Evolutionary conservation across 1,284 basidiomycete species (phyloP), one percentile per base, ranked within the genome.

Genomic region (Ceratorhiza oryzae-sativae): DNA sequence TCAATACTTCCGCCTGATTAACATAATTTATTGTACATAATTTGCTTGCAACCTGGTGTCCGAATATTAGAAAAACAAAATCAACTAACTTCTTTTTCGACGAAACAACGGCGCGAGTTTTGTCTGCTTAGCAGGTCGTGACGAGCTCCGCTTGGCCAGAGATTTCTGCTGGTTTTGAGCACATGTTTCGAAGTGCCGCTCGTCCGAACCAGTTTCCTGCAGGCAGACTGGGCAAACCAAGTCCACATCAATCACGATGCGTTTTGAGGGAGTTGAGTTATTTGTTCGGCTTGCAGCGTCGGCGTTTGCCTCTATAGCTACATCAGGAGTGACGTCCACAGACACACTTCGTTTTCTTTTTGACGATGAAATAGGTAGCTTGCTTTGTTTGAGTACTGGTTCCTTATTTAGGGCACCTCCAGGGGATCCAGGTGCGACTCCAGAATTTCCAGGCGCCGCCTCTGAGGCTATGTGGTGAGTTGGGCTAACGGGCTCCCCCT

Each of bases 331-430:
- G 4, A 55, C 30, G 6, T 55, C 67, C 2, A 70, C 55, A 39
- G 67, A 70, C 15, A 32, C 67, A 30, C 67, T 70, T 10, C 67
- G 67, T 23, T 70, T 70, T 45, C 67, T 39, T 42, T 70, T 70
- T 20, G 67, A 41, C 9, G 20, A n/a, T 20, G 67, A 70, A 27
- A 70, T 12, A 25, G 55, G 55, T 20, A 70, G 42, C 27, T 49
- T 58, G 41, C 41, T 59, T 48, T 70, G 67, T 30, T 48, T 59
- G 23, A 59, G 36, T 48, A 20, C 48, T 25, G 9, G 15, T 8
- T 9, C n/a, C 45, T 20, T n/a, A 27, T 70, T 60, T 9, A 23
- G 8, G 3, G 20, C 27, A 2, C 18, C 32, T n/a, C 5, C 4
- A 1, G 23, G 20, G n/a, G 39, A 8, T 25, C 4, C 18, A n/a